Conservation (phyloP, 2,329 filamentous ascomycete species). For the Myriosclerotinia scirpicola region DNA sequence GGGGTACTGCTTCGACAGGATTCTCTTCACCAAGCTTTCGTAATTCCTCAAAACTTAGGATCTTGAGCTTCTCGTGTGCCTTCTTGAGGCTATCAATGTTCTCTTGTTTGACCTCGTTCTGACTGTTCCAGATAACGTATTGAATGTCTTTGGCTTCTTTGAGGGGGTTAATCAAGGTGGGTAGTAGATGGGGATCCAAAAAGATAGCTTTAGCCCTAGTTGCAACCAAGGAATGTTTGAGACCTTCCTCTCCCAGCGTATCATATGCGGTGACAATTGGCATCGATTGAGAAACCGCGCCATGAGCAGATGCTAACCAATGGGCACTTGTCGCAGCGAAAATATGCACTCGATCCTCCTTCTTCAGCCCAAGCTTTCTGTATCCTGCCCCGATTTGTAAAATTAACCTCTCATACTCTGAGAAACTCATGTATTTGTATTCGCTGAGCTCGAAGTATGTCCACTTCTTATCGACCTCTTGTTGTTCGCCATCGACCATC, state of each 20-base stretch:
- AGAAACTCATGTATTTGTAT: conserved; percentile 74
- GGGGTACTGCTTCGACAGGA: conserved; percentile 67
- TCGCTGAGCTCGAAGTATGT: conserved; percentile 78
- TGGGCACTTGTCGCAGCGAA: conserved; percentile 66
- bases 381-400: conserved; percentile 68
- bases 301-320: conserved; percentile 54
- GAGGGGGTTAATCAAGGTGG: conserved; percentile 57
- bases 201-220: conserved; percentile 81
- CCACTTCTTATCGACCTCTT: conserved; percentile 82
- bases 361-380: conserved; percentile 67
- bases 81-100: conserved; percentile 52
- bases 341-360: conserved; percentile 69
- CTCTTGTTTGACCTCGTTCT: conserved; percentile 49
- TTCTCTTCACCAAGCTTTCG: conserved; percentile 54
- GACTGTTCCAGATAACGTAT: conserved; percentile 55
- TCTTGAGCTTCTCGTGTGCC: conserved; percentile 53
- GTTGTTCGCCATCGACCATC: conserved; percentile 74
- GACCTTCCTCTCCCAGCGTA: conserved; percentile 78
- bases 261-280: conserved; percentile 94
- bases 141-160: conserved; percentile 54
- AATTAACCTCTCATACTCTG: conserved; percentile 70
- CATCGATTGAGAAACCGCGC: conserved; percentile 74
- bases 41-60: conserved; percentile 54
- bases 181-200: conserved; percentile 74
- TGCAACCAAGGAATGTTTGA: conserved; percentile 81